These are phyloP conservation scores for Metarhizium robertsii DNA, from an alignment of 2,329 filamentous ascomycete genomes.

Conservation along the genomic window DNA sequence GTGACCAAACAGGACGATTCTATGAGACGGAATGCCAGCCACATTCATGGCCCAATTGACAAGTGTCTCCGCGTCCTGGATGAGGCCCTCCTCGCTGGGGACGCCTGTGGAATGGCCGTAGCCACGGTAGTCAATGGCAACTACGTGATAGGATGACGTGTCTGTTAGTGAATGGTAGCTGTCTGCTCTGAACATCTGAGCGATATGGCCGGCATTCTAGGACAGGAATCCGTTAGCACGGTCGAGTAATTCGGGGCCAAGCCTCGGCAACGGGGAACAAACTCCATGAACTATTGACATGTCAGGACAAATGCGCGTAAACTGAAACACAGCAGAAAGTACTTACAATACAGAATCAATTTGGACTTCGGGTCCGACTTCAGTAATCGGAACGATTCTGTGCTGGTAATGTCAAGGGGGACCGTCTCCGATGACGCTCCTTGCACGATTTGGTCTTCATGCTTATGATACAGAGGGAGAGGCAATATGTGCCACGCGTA, in stretches of 20 bases:
- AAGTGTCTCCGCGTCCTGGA: conserved; percentile 65
- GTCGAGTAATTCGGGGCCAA: not conserved
- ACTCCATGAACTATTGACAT: conserved; percentile 50
- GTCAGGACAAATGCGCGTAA: not conserved
- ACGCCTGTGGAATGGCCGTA: conserved; percentile 74
- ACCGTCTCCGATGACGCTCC: conserved; percentile 39
- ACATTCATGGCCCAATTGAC: conserved; percentile 62
- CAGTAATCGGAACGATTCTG: conserved; percentile 51
- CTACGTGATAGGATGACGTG: conserved; percentile 65
- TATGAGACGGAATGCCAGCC: conserved; percentile 55
- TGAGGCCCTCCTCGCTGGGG: conserved; percentile 72
- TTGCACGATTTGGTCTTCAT: conserved; percentile 53
- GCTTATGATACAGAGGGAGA: conserved; percentile 61
- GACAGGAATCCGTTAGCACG: conserved; percentile 14
- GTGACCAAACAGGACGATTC: conserved; percentile 76
- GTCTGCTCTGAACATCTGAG: conserved; percentile 64
- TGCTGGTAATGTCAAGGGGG: conserved; percentile 39
- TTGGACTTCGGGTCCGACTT: conserved; percentile 53
- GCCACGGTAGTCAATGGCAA: conserved; percentile 87
- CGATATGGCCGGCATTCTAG: conserved; percentile 78
- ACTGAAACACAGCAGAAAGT: conserved; percentile 1
- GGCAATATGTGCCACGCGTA: conserved; percentile 91
- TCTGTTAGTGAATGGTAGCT: conserved; percentile 71
- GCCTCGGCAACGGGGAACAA: conserved; percentile 18
- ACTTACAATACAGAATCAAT: conserved; percentile 55